A percentile compares a stretch with the other conserved stretches of the same genome.
phyloP scores from a whole-genome alignment of 2,329 filamentous ascomycete genomes.

The Mariannaea sp. region DNA sequence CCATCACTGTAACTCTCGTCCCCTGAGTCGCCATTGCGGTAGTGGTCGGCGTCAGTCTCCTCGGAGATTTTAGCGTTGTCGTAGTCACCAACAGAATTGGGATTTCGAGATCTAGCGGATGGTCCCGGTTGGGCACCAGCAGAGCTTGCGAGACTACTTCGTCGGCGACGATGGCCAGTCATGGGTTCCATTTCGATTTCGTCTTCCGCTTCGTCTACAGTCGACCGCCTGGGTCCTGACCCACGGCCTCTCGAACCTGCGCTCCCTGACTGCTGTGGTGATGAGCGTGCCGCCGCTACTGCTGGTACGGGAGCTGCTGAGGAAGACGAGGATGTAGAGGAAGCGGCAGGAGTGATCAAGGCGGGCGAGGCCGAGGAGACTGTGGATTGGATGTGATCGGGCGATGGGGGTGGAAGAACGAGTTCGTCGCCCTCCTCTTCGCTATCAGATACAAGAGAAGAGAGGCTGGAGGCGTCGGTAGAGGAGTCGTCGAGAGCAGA shows the following conservation, averaged over 20 bases:
- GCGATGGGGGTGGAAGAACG: conserved; percentile 14
- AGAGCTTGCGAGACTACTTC: conserved; percentile 58
- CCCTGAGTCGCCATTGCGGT: conserved; percentile 42
- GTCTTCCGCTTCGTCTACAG: conserved; percentile 35
- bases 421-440: conserved; percentile 4
- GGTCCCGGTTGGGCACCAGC: conserved; percentile 37
- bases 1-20: conserved; percentile 70
- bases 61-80: conserved; percentile 55
- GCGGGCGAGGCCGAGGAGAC: conserved; percentile 2
- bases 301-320: conserved; percentile 3
- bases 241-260: conserved; percentile 17
- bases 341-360: conserved; percentile 9
- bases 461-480: conserved; percentile 9
- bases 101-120: conserved; percentile 35
- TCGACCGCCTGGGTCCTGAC: conserved; percentile 27
- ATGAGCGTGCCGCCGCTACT: conserved; percentile 7
- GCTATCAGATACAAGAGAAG: conserved; percentile 1
- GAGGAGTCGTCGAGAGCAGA: conserved; percentile 19
- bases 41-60: conserved; percentile 43
- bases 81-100: conserved; percentile 33
- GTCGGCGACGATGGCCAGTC: conserved; percentile 58
- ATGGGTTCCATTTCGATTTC: conserved; percentile 63
- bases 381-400: conserved; percentile 13
- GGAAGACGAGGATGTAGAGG: conserved; percentile 14
- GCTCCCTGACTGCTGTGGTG: neutral